A percentile compares a stretch with the other conserved stretches of the same genome.
Evolutionary conservation across 306 rosid species (phyloP).

Genomic region (Albizia julibrissin): DNA sequence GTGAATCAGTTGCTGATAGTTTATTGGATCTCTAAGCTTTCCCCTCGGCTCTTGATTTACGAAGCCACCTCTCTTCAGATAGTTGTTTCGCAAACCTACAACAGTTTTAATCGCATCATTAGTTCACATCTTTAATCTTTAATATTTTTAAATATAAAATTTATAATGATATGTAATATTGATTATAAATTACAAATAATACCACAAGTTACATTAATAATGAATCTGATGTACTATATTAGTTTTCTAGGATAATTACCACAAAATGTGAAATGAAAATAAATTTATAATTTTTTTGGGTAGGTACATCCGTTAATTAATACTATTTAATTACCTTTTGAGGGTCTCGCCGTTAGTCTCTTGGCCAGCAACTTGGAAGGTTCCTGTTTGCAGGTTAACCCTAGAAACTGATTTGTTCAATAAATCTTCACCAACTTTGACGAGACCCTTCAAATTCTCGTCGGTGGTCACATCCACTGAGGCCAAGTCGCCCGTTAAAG

Average conservation of each 20-base stretch:
- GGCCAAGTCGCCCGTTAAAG: slow-evolving; percentile 36
- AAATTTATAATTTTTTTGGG: neutral
- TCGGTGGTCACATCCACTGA: slow-evolving; percentile 62
- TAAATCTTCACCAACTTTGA: slow-evolving; percentile 48
- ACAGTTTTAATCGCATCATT: neutral
- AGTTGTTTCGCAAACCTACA: slow-evolving; percentile 55
- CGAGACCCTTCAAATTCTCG: slow-evolving; percentile 51
- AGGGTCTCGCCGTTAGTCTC: slow-evolving; percentile 61
- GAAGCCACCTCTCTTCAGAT: slow-evolving; percentile 52
- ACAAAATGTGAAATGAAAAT: neutral
- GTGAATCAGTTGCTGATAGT: neutral
- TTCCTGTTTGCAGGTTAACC: slow-evolving; percentile 55
- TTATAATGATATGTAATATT: too few relatives aligned
- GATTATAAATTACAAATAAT: neutral
- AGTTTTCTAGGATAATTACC: neutral
- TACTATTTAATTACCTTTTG: slow-evolving; percentile 37
- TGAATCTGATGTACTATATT: neutral
- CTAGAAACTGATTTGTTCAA: slow-evolving; percentile 56
- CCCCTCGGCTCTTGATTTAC: slow-evolving; percentile 36
- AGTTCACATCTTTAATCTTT: neutral
- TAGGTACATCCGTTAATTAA: neutral
- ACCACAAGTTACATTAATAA: neutral
- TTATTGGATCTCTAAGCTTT: neutral
- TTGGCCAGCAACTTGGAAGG: slow-evolving; percentile 23
- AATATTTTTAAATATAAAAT: neutral